Base-by-base conservation (phyloP, 441 rosid species). In the Populus hybrid region DNA sequence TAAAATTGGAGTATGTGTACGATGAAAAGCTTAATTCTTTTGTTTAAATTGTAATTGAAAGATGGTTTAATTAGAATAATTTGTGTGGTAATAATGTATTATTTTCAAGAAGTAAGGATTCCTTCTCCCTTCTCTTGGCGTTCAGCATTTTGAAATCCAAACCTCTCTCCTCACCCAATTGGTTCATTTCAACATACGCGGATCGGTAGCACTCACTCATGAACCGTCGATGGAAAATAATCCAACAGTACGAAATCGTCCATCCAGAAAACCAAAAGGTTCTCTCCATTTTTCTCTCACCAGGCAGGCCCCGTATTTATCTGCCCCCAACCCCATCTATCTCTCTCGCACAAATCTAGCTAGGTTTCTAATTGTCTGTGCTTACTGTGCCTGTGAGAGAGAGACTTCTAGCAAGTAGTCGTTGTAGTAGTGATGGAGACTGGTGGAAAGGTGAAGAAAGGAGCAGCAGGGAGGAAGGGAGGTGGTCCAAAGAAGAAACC, bases 401-500 rank as follows among this genome's bases (percentile, higher is more conserved):
- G 20, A 46, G 57, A 14, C 20, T 46, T 46, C 20, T 4, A 46
- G 57, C n/a, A 16, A 68, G 16, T 5, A 14, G 20, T 34, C 21
- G 38, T 26, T 10, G n/a, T 11, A 1, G 3, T 26, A 50, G 76
- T 12, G 23, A 87, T 87, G 90, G 92, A 88, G 10, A 18, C 85
- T 12, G 88, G 83, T 36, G 84, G 81, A 11, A 88, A 86, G 77
- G 65, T 76, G 77, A 89, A 89, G 90, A 89, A 86, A 68, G 93
- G 93, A 59, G 91, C 91, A 2, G 91, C 80, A 26, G 91, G 93
- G 7, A 84, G 91, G 84, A 88, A 81, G 77, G 89, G 86, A 69
- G 91, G 91, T 10, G 91, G 91, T 65, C 91, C 90, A 3, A 89
- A 87, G 91, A 88, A 88, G 89, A 88, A 89, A 69, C 82, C 91